Base-by-base conservation (phyloP, 2,329 filamentous ascomycete species). In the Nemania sp. region DNA sequence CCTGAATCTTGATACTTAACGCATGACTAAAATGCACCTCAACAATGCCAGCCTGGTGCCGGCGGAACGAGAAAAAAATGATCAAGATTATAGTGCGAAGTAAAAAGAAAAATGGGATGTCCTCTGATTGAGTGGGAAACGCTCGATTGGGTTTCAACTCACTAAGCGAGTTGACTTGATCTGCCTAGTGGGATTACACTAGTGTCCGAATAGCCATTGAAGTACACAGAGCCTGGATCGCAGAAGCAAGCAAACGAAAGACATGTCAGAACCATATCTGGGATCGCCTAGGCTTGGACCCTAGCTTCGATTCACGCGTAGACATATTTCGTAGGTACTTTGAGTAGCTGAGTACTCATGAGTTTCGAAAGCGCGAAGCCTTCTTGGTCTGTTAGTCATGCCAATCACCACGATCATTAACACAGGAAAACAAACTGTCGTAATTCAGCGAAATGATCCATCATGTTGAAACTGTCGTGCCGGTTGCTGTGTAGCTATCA, bases 401-500 rank as follows among this genome's bases (percentile, higher is more conserved):
- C n/a, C 15, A 45, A 45, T n/a, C 1, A n/a, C 13, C n/a, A 15
- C 3, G 5, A n/a, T 45, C 15, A 45, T n/a, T 5, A 45, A 18
- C 41, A 15, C 15, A 45, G 20, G 41, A 59, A 58, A 27, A 56
- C 41, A 49, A 52, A 29, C 54, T 22, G 29, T 26, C n/a, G 29
- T 24, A 24, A 55, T 24, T 59, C 64, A 69, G 41, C 52, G 70
- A 74, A 73, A 64, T 75, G 72, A 74, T 75, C 72, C 68, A 74
- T 76, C 72, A 74, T 73, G 64, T 75, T 73, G 56, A 75, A 73
- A 72, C 72, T 70, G 58, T 77, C 73, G 68, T 75, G 66, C 67
- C 69, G 7, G 43, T 72, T 66, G 76, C 75, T 77, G 74, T 76
- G 75, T 74, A 77, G 75, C 75, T 76, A 73, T 74, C 73, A 70